Percentiles rank a stretch among this genome's conserved stretches.
phyloP scores from a whole-genome alignment of 305 asterid genomes.

The Withania somnifera region DNA sequence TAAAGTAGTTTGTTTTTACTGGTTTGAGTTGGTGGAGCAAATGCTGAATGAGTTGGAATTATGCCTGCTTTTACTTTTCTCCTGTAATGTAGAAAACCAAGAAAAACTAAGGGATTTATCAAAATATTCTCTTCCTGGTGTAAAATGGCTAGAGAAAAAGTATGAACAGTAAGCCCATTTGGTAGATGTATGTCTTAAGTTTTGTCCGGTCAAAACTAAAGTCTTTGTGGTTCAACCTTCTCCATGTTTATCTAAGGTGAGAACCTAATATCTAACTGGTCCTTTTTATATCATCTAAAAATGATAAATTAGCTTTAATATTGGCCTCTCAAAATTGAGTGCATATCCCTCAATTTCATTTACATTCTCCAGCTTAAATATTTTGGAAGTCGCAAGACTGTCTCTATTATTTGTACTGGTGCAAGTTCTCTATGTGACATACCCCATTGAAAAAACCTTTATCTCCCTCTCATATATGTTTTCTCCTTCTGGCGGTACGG shows the following conservation, averaged over 20 bases:
- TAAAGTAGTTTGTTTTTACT: background rate
- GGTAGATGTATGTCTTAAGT: background rate
- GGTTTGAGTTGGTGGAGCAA: slow-evolving; percentile 10
- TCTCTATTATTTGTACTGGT: background rate
- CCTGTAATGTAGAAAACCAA: background rate
- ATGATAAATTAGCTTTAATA: background rate
- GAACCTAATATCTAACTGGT: background rate
- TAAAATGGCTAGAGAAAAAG: too few relatives aligned
- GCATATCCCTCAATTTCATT: background rate
- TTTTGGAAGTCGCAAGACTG: background rate
- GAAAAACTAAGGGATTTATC: background rate
- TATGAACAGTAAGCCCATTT: background rate
- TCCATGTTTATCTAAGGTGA: background rate
- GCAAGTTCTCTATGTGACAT: background rate
- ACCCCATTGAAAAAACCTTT: background rate
- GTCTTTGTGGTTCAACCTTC: background rate
- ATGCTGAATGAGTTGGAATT: slow-evolving; percentile 9
- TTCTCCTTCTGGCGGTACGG: background rate
- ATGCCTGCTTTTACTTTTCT: background rate
- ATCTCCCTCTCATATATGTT: background rate
- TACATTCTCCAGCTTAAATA: too few relatives aligned
- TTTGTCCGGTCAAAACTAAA: background rate
- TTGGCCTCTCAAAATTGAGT: background rate
- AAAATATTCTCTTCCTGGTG: too few relatives aligned
- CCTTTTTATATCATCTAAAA: background rate